Percentiles rank a stretch among this genome's conserved stretches.
These are phyloP conservation scores for Malassezia slooffiae DNA, from an alignment of 1,284 basidiomycete species.

Conservation along the genomic window DNA sequence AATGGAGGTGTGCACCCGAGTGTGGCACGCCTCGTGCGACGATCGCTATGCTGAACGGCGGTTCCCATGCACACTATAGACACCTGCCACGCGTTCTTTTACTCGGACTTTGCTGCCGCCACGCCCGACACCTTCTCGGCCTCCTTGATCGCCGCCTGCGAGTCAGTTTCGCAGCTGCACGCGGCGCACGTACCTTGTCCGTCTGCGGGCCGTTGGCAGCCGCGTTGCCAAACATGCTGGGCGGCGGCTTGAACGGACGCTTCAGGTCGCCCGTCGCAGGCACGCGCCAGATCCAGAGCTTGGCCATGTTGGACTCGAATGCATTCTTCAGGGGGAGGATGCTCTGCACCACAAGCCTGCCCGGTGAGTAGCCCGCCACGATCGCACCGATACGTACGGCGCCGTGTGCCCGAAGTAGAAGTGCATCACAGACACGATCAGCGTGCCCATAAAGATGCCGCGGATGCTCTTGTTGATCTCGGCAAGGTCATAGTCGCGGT, in stretches of 20 bases:
- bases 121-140: slow-evolving; percentile 64
- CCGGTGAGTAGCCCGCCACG: background rate
- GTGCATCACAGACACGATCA: slow-evolving; percentile 47
- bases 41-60: too few species aligned
- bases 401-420: slow-evolving; percentile 46
- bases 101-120: slow-evolving; percentile 45
- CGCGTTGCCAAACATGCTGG: slow-evolving; percentile 58
- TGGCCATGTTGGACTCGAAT: slow-evolving; percentile 43
- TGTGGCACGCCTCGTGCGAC: too few species aligned
- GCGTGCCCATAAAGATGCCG: slow-evolving; percentile 47
- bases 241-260: slow-evolving; percentile 71
- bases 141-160: slow-evolving; percentile 61
- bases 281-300: slow-evolving; percentile 43
- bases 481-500: slow-evolving; percentile 79
- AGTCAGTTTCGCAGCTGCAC: background rate
- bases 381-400: slow-evolving; percentile 19
- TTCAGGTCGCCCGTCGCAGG: slow-evolving; percentile 71
- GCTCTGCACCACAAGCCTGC: slow-evolving; percentile 41
- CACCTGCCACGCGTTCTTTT: too few species aligned
- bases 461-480: slow-evolving; percentile 77
- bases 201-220: slow-evolving; percentile 53
- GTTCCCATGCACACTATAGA: too few species aligned
- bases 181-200: slow-evolving; percentile 54
- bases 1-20: too few species aligned
- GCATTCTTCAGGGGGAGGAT: slow-evolving; percentile 46